A percentile compares a stretch with the other conserved stretches of the same genome.
phyloP scores from a whole-genome alignment of 495 filamentous ascomycete species.

The Clavariopsis aquatica region DNA sequence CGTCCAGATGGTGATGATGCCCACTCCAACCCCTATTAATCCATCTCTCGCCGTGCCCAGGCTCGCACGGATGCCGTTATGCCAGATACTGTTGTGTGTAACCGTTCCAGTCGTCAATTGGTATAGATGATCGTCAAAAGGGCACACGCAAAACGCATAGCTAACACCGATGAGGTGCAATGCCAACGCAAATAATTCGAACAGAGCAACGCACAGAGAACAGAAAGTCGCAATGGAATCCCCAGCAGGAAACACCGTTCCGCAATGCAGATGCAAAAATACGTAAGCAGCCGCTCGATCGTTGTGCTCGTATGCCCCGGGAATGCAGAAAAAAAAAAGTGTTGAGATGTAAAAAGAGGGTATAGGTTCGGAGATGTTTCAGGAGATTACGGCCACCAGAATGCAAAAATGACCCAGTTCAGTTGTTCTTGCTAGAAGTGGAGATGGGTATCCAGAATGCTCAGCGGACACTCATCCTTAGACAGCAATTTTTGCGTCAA shows the following conservation, averaged over 20 bases:
- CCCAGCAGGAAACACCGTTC: not conserved
- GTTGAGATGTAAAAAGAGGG: not conserved
- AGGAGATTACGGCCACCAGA: not conserved
- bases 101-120: not conserved
- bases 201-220: not conserved
- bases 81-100: not conserved
- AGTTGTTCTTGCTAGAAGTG: not conserved
- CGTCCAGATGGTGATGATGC: too few species aligned
- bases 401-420: not conserved
- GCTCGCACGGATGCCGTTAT: not conserved
- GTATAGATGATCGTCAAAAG: not conserved
- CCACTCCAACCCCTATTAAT: not conserved
- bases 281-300: not conserved
- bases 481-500: not conserved
- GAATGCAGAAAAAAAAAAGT: not conserved
- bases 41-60: not conserved
- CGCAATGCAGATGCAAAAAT: slow-evolving; percentile 7
- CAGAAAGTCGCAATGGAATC: not conserved
- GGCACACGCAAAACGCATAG: not conserved
- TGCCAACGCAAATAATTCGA: not conserved
- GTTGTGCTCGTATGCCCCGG: not conserved
- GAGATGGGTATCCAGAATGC: not conserved
- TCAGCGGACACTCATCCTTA: not conserved
- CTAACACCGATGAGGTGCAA: not conserved
- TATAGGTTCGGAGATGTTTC: not conserved